These are phyloP conservation scores for Naganishia friedmannii DNA, from an alignment of 768 basidiomycete genomes.

Conservation along the genomic window DNA sequence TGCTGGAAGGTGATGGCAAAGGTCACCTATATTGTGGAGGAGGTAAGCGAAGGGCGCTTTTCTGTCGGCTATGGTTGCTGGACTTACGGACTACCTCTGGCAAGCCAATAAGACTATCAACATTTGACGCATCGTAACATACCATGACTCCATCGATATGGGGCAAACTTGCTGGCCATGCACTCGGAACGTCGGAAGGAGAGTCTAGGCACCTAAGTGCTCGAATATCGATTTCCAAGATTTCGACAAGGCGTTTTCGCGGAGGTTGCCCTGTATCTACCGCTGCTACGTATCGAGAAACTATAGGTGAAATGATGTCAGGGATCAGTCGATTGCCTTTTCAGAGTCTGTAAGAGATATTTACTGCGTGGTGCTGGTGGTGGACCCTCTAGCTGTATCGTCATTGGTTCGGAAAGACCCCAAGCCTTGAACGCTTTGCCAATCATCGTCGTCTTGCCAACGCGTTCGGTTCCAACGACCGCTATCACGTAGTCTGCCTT, in stretches of 20 bases:
- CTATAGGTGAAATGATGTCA: slow-evolving; percentile 30
- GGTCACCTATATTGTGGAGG: slow-evolving; percentile 54
- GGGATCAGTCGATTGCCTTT: background rate
- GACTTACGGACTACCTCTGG: slow-evolving; percentile 69
- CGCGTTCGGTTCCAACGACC: slow-evolving; percentile 72
- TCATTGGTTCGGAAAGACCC: slow-evolving; percentile 34
- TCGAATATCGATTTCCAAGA: slow-evolving; percentile 47
- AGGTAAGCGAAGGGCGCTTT: background rate
- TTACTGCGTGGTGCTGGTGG: background rate
- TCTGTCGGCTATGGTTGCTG: slow-evolving; percentile 14
- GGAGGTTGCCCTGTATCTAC: slow-evolving; percentile 43
- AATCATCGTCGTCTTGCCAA: slow-evolving; percentile 82
- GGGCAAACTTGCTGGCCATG: slow-evolving; percentile 62
- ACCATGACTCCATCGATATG: slow-evolving; percentile 73
- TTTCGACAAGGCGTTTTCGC: slow-evolving; percentile 40
- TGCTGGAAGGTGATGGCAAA: slow-evolving; percentile 60
- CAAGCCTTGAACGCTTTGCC: slow-evolving; percentile 69
- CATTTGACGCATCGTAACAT: slow-evolving; percentile 74
- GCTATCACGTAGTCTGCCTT: slow-evolving; percentile 56
- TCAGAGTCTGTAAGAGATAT: slow-evolving; percentile 7
- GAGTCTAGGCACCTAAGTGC: slow-evolving; percentile 33
- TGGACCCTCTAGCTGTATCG: background rate
- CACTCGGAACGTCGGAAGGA: background rate
- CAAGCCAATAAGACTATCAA: slow-evolving; percentile 65
- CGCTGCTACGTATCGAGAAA: slow-evolving; percentile 35